Evolutionary conservation across 768 basidiomycete species (phyloP).

Genomic region (Suillus subluteus): DNA sequence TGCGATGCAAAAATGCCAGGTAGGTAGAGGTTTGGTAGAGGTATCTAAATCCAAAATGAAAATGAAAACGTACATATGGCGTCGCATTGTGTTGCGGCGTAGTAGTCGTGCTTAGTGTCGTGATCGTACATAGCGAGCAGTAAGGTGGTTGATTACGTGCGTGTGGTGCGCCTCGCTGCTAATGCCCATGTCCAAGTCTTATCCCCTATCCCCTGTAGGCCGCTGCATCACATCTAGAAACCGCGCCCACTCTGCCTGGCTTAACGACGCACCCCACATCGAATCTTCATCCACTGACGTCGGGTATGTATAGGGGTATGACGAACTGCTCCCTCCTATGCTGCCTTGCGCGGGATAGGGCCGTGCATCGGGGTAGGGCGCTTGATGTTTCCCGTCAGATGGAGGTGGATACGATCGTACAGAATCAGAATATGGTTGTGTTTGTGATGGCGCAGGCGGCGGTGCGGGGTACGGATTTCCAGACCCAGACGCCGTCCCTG

Average conservation of each 20-base stretch:
- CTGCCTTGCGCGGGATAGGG: neutral
- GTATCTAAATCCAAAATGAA: slow-evolving; percentile 7
- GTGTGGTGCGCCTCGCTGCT: neutral
- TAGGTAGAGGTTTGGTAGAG: neutral
- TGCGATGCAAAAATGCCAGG: slow-evolving; percentile 8
- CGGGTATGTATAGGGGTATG: slow-evolving; percentile 43
- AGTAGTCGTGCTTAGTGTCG: neutral
- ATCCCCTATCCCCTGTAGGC: slow-evolving; percentile 32
- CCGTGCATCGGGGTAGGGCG: neutral
- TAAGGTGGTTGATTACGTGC: neutral
- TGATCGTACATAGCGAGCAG: neutral
- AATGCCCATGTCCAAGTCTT: neutral
- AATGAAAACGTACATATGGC: slow-evolving; percentile 2
- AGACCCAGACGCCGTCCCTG: slow-evolving; percentile 21
- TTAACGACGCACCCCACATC: slow-evolving; percentile 81
- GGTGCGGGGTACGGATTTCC: slow-evolving; percentile 33
- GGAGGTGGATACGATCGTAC: neutral
- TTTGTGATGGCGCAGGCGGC: slow-evolving; percentile 11
- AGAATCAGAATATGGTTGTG: slow-evolving; percentile 15
- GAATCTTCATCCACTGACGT: slow-evolving; percentile 54
- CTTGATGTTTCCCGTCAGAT: slow-evolving; percentile 2
- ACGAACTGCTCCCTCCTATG: slow-evolving; percentile 4
- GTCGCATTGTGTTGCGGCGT: neutral
- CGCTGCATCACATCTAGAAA: slow-evolving; percentile 70
- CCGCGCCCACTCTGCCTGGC: slow-evolving; percentile 72